Evolutionary conservation across 148 eudicot genomes (phyloP).

Genomic region (Hydrangea macrophylla): DNA sequence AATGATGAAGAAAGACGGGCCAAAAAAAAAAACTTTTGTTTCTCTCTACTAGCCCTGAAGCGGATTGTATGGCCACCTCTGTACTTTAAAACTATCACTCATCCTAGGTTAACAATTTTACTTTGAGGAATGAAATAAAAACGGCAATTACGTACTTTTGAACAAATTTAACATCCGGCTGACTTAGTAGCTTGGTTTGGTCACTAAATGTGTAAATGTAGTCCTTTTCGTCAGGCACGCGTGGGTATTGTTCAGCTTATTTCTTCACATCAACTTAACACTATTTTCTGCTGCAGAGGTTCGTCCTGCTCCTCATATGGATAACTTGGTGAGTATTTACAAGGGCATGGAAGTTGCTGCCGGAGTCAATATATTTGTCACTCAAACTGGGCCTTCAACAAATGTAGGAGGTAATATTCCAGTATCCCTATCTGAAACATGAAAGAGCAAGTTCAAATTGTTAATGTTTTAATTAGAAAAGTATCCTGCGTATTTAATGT

Average conservation of each 20-base stretch:
- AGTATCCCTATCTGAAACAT: not conserved
- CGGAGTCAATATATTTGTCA: slow-evolving; percentile 56
- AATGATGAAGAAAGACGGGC: too few relatives aligned
- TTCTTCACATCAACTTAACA: not conserved
- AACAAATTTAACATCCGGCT: not conserved
- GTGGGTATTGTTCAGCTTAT: not conserved
- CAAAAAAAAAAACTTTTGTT: too few relatives aligned
- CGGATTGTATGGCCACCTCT: not conserved
- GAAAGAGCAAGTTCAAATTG: not conserved
- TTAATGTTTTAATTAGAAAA: not conserved
- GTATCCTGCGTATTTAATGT: not conserved
- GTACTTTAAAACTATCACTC: not conserved
- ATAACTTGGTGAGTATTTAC: slow-evolving; percentile 79
- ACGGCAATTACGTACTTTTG: not conserved
- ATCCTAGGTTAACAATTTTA: not conserved
- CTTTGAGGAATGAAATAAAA: not conserved
- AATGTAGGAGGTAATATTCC: slow-evolving; percentile 40
- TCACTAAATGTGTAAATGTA: not conserved
- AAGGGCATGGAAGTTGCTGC: slow-evolving; percentile 82
- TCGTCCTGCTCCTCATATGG: slow-evolving; percentile 98
- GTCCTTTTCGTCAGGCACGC: not conserved
- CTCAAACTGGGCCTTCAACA: slow-evolving; percentile 42
- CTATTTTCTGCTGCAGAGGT: slow-evolving; percentile 48
- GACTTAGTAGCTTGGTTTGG: not conserved
- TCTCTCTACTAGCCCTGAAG: too few relatives aligned